These are phyloP conservation scores for Syncephalastrum contaminatum DNA, from an alignment of 371 early-diverging fungal species.

Conservation along the genomic window DNA sequence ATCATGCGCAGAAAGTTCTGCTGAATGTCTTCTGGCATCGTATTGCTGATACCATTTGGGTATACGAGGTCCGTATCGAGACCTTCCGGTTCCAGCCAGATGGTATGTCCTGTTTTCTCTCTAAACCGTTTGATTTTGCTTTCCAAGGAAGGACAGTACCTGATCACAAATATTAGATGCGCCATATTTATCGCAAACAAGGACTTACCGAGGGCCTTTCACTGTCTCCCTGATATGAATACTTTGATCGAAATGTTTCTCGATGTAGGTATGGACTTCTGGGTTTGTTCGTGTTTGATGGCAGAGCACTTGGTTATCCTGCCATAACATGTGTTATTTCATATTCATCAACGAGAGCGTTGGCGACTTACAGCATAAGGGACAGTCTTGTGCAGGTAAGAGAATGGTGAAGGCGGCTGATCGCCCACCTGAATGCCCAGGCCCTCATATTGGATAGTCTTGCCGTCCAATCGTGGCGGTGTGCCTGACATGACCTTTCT, in stretches of 20 bases:
- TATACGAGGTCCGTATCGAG: slow-evolving; percentile 71
- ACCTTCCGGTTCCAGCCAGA: slow-evolving; percentile 88
- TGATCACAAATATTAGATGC: slow-evolving; percentile 3
- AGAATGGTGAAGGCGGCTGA: slow-evolving; percentile 75
- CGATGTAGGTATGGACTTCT: slow-evolving; percentile 67
- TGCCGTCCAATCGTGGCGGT: slow-evolving; percentile 76
- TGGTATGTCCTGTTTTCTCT: slow-evolving; percentile 63
- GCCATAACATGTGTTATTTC: slow-evolving; percentile 1
- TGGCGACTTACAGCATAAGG: slow-evolving; percentile 52
- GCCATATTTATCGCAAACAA: background rate
- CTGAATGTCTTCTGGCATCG: slow-evolving; percentile 81
- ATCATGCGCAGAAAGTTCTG: slow-evolving; percentile 71
- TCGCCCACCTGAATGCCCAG: slow-evolving; percentile 73
- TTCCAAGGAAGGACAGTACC: slow-evolving; percentile 85
- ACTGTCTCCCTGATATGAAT: slow-evolving; percentile 85
- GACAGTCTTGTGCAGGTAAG: slow-evolving; percentile 68
- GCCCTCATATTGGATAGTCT: slow-evolving; percentile 71
- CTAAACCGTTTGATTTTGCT: slow-evolving; percentile 78
- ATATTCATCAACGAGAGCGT: background rate
- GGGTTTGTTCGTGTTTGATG: slow-evolving; percentile 78
- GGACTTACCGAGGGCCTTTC: slow-evolving; percentile 68
- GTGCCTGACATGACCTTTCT: slow-evolving; percentile 49
- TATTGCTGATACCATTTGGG: slow-evolving; percentile 85
- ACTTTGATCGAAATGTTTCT: slow-evolving; percentile 72
- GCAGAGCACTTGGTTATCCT: slow-evolving; percentile 69